phyloP scores from a whole-genome alignment of 352 stramenopile genomes.

The Phytophthora cactorum region DNA sequence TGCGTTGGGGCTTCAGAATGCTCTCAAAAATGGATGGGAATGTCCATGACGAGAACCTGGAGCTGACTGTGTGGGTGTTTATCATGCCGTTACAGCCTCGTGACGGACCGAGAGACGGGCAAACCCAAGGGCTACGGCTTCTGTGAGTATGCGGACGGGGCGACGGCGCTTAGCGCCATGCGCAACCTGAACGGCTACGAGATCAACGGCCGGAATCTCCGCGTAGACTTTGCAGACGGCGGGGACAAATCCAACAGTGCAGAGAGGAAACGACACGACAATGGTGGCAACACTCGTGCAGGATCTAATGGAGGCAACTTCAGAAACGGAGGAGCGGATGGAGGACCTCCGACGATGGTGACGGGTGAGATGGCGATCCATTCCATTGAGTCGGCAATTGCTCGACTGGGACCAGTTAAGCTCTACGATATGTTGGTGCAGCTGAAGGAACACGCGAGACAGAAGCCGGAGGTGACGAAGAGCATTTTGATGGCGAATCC shows the following conservation, averaged over 20 bases:
- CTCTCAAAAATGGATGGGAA: slow-evolving; percentile 4
- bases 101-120: slow-evolving; percentile 83
- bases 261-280: slow-evolving; percentile 39
- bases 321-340: slow-evolving; percentile 30
- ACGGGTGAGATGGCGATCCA: slow-evolving; percentile 83
- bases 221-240: slow-evolving; percentile 85
- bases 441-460: slow-evolving; percentile 79
- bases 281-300: slow-evolving; percentile 22
- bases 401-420: slow-evolving; percentile 69
- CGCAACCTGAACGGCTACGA: slow-evolving; percentile 88
- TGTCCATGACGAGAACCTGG: neutral
- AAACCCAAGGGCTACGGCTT: slow-evolving; percentile 90
- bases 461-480: slow-evolving; percentile 81
- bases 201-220: slow-evolving; percentile 83
- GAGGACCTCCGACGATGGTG: slow-evolving; percentile 42
- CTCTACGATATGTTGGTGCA: slow-evolving; percentile 87
- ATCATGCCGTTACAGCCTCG: slow-evolving; percentile 47
- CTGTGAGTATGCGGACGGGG: slow-evolving; percentile 86
- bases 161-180: slow-evolving; percentile 85
- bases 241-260: slow-evolving; percentile 58
- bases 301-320: slow-evolving; percentile 35
- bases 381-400: slow-evolving; percentile 79
- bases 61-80: slow-evolving; percentile 13
- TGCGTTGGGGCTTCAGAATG: slow-evolving; percentile 24
- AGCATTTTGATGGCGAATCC: slow-evolving; percentile 77